A percentile compares a stretch with the other conserved stretches of the same genome.
These are phyloP conservation scores for Metschnikowia corniflorae DNA, from an alignment of 805 yeast species.

Conservation along the genomic window DNA sequence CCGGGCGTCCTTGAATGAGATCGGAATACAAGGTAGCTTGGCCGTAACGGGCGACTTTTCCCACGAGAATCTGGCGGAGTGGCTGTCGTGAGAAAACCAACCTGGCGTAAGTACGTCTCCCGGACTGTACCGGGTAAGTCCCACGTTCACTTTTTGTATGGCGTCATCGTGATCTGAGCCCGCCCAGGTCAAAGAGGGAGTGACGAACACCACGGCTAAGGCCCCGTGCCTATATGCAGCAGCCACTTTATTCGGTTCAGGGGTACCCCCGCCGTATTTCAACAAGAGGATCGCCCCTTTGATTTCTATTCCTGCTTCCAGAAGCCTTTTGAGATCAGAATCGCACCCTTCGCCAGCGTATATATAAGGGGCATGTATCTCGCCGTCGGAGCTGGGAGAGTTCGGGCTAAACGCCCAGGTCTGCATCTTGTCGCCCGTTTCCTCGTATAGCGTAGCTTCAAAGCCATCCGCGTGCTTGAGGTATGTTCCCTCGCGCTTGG, in stretches of 20 bases:
- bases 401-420: conserved; percentile 64
- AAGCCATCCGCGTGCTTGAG: conserved; percentile 31
- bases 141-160: conserved; percentile 56
- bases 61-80: conserved; percentile 39
- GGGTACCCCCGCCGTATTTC: conserved; percentile 48
- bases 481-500: conserved; percentile 35
- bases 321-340: conserved; percentile 48
- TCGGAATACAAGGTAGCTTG: conserved; percentile 70
- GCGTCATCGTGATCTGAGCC: conserved; percentile 31
- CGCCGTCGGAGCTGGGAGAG: conserved; percentile 50
- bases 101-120: conserved; percentile 86
- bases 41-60: conserved; percentile 54
- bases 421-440: conserved; percentile 29
- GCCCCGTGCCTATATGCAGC: conserved; percentile 58
- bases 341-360: conserved; percentile 67
- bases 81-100: conserved; percentile 48
- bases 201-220: conserved; percentile 64
- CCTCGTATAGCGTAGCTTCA: conserved; percentile 38
- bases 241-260: conserved; percentile 36
- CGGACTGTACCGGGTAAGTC: conserved; percentile 54
- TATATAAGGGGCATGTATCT: conserved; percentile 48
- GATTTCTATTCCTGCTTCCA: conserved; percentile 34
- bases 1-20: conserved; percentile 69
- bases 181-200: conserved; percentile 24
- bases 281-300: conserved; percentile 55